A percentile compares a stretch with the other conserved stretches of the same genome.
These are phyloP conservation scores for Cercophora sp. DNA, from an alignment of 495 filamentous ascomycete species.

Conservation along the genomic window DNA sequence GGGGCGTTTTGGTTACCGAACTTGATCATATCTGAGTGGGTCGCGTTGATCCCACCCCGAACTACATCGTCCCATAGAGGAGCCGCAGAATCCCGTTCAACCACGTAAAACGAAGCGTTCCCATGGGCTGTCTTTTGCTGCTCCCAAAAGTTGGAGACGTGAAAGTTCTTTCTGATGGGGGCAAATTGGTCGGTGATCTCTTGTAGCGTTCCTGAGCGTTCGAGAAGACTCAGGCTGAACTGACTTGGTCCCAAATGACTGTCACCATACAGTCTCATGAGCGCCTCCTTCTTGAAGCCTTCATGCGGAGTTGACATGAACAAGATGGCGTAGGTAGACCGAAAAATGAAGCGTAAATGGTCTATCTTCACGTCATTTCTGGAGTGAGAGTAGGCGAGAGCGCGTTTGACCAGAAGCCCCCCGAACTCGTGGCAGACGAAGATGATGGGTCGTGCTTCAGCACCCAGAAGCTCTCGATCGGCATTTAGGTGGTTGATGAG, in stretches of 20 bases:
- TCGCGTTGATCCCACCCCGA: slow-evolving; percentile 1
- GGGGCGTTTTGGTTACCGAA: slow-evolving; percentile 1
- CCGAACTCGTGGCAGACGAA: slow-evolving; percentile 7
- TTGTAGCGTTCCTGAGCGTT: not conserved
- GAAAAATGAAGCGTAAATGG: slow-evolving; percentile 5
- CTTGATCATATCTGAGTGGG: slow-evolving; percentile 5
- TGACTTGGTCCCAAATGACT: not conserved
- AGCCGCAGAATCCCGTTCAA: slow-evolving; percentile 4
- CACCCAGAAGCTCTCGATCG: slow-evolving; percentile 3
- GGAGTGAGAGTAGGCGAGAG: slow-evolving; percentile 2
- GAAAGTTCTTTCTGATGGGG: slow-evolving; percentile 6
- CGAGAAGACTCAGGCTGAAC: slow-evolving; percentile 5
- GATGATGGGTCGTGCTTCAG: slow-evolving; percentile 5
- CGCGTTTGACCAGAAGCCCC: slow-evolving; percentile 3
- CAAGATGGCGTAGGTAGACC: slow-evolving; percentile 1
- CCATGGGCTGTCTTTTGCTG: not conserved
- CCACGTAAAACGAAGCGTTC: not conserved
- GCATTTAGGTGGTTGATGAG: slow-evolving; percentile 6
- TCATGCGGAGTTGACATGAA: slow-evolving; percentile 6
- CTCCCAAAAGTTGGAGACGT: slow-evolving; percentile 7
- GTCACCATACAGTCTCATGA: not conserved
- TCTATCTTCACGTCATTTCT: slow-evolving; percentile 1
- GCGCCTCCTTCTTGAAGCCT: slow-evolving; percentile 3
- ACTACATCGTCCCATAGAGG: slow-evolving; percentile 1
- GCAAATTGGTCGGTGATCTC: slow-evolving; percentile 5